Evolutionary conservation across 2,329 filamentous ascomycete genomes (phyloP).

Genomic region (Periconia sp.): DNA sequence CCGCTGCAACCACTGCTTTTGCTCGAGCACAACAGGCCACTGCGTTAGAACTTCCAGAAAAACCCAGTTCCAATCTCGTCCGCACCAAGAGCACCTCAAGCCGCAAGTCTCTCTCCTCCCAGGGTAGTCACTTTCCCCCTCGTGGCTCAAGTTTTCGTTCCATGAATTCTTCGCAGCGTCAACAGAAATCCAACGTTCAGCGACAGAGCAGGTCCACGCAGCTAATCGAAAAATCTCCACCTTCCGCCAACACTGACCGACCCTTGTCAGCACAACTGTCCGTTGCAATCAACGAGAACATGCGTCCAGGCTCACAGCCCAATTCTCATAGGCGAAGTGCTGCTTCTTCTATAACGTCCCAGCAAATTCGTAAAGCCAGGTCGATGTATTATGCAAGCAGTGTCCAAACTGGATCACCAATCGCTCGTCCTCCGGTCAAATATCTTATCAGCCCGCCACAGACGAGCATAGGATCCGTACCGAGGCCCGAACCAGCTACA

Average conservation of each 20-base stretch:
- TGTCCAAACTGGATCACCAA: conserved; percentile 40
- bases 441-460: conserved; percentile 31
- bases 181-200: conserved; percentile 11
- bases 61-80: conserved; percentile 20
- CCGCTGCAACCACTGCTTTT: conserved; percentile 42
- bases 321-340: conserved; percentile 23
- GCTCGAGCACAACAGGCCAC: conserved; percentile 31
- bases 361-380: conserved; percentile 40
- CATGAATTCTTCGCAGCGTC: conserved; percentile 14
- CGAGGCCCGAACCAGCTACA: background rate
- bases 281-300: conserved; percentile 23
- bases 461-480: conserved; percentile 4
- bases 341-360: conserved; percentile 31
- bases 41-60: conserved; percentile 13
- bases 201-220: conserved; percentile 13
- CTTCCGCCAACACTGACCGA: conserved; percentile 15
- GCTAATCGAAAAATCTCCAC: conserved; percentile 22
- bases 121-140: conserved; percentile 42
- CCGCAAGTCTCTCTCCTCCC: conserved; percentile 32
- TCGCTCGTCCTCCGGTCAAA: conserved; percentile 35
- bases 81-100: conserved; percentile 39
- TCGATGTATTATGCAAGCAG: conserved; percentile 45
- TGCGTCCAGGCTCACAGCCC: conserved; percentile 27
- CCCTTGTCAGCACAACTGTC: conserved; percentile 24
- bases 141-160: conserved; percentile 34